Percentiles rank a stretch among this genome's conserved stretches.
These are phyloP conservation scores for Metschnikowia similis DNA, from an alignment of 805 yeast genomes.

Conservation along the genomic window DNA sequence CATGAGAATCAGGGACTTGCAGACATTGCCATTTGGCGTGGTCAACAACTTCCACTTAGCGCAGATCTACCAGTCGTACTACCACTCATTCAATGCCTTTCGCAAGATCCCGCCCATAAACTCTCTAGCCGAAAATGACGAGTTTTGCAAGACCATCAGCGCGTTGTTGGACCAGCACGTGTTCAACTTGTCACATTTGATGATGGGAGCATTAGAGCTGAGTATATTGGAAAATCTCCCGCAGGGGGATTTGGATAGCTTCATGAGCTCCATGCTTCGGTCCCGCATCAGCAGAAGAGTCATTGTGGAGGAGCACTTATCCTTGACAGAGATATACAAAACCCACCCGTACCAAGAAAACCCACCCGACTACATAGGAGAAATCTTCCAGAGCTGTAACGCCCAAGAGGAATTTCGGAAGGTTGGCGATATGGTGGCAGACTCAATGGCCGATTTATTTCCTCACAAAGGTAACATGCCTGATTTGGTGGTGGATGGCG, in stretches of 20 bases:
- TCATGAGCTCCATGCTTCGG: slow-evolving; percentile 73
- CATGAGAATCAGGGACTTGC: slow-evolving; percentile 73
- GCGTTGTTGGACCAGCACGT: slow-evolving; percentile 74
- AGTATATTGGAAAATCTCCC: slow-evolving; percentile 58
- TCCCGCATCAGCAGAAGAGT: slow-evolving; percentile 88
- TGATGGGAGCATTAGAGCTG: slow-evolving; percentile 90
- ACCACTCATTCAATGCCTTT: slow-evolving; percentile 81
- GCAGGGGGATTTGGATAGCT: slow-evolving; percentile 58
- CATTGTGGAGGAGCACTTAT: slow-evolving; percentile 85
- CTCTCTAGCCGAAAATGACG: slow-evolving; percentile 68
- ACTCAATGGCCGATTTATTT: slow-evolving; percentile 49
- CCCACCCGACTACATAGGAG: slow-evolving; percentile 63
- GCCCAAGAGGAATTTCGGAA: slow-evolving; percentile 61
- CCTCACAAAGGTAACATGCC: slow-evolving; percentile 61
- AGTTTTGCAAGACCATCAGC: slow-evolving; percentile 62
- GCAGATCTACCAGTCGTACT: slow-evolving; percentile 85
- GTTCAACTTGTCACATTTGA: slow-evolving; percentile 76
- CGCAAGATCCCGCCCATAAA: slow-evolving; percentile 66
- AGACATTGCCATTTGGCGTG: slow-evolving; percentile 75
- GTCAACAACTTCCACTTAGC: slow-evolving; percentile 82
- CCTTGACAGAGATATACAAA: slow-evolving; percentile 64
- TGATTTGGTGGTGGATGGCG: slow-evolving; percentile 71
- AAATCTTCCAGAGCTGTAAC: slow-evolving; percentile 74
- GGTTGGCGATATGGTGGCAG: slow-evolving; percentile 50
- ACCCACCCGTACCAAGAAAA: slow-evolving; percentile 43